Conservation (phyloP, 2,329 filamentous ascomycete genomes). For the Aspergillus jensenii region DNA sequence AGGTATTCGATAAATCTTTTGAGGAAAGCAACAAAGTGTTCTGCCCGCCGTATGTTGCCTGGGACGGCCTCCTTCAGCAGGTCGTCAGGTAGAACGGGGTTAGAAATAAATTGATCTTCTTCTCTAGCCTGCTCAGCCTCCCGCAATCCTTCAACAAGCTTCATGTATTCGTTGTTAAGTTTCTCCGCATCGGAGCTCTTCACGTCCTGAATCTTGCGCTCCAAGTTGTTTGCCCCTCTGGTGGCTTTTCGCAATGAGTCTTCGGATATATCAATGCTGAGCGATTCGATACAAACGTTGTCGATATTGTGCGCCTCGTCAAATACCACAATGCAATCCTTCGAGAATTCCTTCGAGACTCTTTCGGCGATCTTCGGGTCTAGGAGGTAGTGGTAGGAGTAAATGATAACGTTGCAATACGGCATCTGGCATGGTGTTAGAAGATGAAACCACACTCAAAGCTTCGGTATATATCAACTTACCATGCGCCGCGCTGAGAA, state of each 20-base stretch:
- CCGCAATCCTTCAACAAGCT: conserved; percentile 86
- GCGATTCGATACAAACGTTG: conserved; percentile 96
- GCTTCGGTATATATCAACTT: conserved; percentile 23
- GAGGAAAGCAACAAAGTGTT: conserved; percentile 92
- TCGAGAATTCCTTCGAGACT: conserved; percentile 92
- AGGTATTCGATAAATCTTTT: conserved; percentile 98
- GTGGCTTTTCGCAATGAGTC: conserved; percentile 90
- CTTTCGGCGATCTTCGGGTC: conserved; percentile 97
- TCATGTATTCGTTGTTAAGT: conserved; percentile 90
- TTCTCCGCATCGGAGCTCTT: conserved; percentile 94
- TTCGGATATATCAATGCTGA: conserved; percentile 95
- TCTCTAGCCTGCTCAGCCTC: conserved; percentile 86
- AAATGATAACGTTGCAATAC: conserved; percentile 99
- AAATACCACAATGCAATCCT: conserved; percentile 98
- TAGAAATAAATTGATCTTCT: conserved; percentile 96
- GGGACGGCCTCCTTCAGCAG: conserved; percentile 93
- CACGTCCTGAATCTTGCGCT: conserved; percentile 90
- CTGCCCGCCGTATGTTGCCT: conserved; percentile 91
- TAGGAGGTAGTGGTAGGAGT: conserved; percentile 96
- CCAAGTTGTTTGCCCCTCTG: conserved; percentile 84
- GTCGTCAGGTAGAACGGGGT: conserved; percentile 90
- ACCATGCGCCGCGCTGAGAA: conserved; percentile 95
- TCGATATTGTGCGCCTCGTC: conserved; percentile 99
- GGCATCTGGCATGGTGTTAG: conserved; percentile 68
- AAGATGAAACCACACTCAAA: not conserved